These are phyloP conservation scores for Starmerella scarabaei DNA, from an alignment of 805 yeast genomes.

Conservation along the genomic window DNA sequence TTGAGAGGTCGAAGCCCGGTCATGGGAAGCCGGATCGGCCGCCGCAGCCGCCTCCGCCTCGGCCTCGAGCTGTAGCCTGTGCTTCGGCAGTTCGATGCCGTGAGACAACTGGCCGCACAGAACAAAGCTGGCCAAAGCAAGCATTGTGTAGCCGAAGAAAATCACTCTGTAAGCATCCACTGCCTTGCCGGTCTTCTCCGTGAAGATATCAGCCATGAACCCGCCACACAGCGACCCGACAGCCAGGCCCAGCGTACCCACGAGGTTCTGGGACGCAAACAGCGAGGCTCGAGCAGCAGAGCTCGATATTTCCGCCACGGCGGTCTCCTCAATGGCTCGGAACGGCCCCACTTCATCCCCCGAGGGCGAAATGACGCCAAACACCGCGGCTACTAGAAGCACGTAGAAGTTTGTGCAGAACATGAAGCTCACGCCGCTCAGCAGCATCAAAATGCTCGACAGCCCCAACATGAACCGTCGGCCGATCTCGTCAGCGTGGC, in stretches of 20 bases:
- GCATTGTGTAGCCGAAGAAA: slow-evolving; percentile 42
- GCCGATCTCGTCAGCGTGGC: slow-evolving; percentile 65
- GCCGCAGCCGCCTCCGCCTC: background rate
- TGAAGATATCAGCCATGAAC: slow-evolving; percentile 34
- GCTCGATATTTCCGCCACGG: slow-evolving; percentile 60
- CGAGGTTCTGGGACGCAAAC: slow-evolving; percentile 59
- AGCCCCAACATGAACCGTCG: slow-evolving; percentile 47
- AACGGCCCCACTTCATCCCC: slow-evolving; percentile 90
- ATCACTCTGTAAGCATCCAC: slow-evolving; percentile 38
- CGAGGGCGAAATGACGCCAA: slow-evolving; percentile 79
- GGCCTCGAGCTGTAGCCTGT: background rate
- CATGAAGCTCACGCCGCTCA: slow-evolving; percentile 57
- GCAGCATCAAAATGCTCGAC: slow-evolving; percentile 56
- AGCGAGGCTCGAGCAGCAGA: slow-evolving; percentile 43
- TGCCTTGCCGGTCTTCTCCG: slow-evolving; percentile 22
- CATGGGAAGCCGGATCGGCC: background rate
- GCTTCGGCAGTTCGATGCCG: slow-evolving; percentile 2
- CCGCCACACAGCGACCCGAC: slow-evolving; percentile 60
- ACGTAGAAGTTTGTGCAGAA: slow-evolving; percentile 39
- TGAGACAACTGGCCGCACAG: slow-evolving; percentile 34
- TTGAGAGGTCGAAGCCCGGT: background rate
- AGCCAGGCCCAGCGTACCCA: slow-evolving; percentile 62
- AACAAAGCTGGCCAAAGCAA: slow-evolving; percentile 39
- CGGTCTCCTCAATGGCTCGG: slow-evolving; percentile 71
- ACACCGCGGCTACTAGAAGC: slow-evolving; percentile 54